These are phyloP conservation scores for Aspergillus ustus DNA, from an alignment of 2,329 filamentous ascomycete species.

Conservation along the genomic window DNA sequence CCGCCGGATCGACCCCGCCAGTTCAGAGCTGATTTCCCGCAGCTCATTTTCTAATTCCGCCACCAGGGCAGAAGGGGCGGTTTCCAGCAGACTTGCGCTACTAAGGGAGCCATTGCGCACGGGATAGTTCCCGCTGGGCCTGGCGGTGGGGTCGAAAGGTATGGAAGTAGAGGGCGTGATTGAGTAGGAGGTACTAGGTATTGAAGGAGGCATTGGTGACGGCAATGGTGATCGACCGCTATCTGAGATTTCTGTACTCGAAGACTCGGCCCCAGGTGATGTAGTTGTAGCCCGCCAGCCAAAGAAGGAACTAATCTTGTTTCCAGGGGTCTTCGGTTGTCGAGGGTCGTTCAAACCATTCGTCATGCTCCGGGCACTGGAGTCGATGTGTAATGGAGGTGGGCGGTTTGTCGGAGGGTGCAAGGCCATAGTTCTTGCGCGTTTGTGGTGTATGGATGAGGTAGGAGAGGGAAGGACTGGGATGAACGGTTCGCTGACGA, in stretches of 20 bases:
- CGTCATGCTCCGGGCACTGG: constrained; percentile 42
- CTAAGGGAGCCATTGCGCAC: constrained; percentile 49
- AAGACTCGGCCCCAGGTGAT: constrained; percentile 61
- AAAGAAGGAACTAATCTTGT: constrained; percentile 69
- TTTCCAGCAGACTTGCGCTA: constrained; percentile 48
- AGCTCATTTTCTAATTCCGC: constrained; percentile 94
- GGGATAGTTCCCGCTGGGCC: constrained; percentile 54
- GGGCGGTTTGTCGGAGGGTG: constrained; percentile 47
- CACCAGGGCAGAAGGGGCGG: constrained; percentile 62
- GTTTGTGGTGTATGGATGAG: constrained; percentile 56
- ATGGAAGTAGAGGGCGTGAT: constrained; percentile 47
- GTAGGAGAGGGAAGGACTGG: constrained; percentile 72
- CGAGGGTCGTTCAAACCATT: constrained; percentile 36
- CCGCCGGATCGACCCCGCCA: constrained; percentile 88
- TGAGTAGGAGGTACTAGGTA: constrained; percentile 38
- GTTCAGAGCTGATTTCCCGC: constrained; percentile 87
- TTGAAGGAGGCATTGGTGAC: constrained; percentile 54
- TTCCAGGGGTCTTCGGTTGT: constrained; percentile 57
- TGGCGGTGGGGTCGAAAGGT: constrained; percentile 54
- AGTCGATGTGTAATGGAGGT: constrained; percentile 51
- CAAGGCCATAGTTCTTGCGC: constrained; percentile 50
- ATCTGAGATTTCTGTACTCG: constrained; percentile 67
- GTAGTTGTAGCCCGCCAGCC: constrained; percentile 64
- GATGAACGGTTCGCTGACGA: constrained; percentile 51
- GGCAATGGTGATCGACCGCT: constrained; percentile 62